These are phyloP conservation scores for Bipolaris oryzae DNA, from an alignment of 2,329 filamentous ascomycete genomes.

Conservation along the genomic window DNA sequence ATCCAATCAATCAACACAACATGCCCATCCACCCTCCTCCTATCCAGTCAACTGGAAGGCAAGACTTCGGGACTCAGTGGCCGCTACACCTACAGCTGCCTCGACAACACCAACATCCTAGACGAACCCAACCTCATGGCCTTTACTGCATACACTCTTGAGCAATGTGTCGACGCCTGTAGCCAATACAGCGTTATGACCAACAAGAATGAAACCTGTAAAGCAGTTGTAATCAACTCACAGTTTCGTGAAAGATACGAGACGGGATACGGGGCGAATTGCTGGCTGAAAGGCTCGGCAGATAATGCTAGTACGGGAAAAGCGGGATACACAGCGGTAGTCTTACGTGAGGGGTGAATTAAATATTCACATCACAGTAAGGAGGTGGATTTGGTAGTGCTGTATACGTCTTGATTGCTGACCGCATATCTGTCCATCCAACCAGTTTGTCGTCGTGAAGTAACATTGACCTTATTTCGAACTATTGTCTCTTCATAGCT, in stretches of 20 bases:
- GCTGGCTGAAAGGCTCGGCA: conserved; percentile 2
- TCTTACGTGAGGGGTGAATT: not conserved
- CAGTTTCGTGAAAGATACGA: conserved; percentile 3
- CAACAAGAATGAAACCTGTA: not conserved
- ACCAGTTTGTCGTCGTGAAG: too few relatives aligned
- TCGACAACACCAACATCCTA: conserved; percentile 9
- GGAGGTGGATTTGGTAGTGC: too few relatives aligned
- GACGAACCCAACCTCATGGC: not conserved
- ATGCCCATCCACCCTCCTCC: conserved; percentile 2
- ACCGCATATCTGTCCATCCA: too few relatives aligned
- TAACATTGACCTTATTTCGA: too few relatives aligned
- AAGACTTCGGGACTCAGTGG: conserved; percentile 5
- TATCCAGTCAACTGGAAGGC: conserved; percentile 5
- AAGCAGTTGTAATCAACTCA: conserved; percentile 3
- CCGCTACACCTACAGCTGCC: conserved; percentile 9
- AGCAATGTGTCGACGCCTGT: conserved; percentile 13
- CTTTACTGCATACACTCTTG: conserved; percentile 10
- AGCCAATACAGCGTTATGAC: conserved; percentile 12
- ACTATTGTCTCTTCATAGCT: too few relatives aligned
- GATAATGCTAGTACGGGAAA: not conserved
- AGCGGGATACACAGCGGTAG: conserved; percentile 5
- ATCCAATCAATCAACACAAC: conserved; percentile 8
- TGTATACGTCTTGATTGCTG: too few relatives aligned
- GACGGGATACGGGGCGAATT: conserved; percentile 5
- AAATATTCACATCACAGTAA: too few relatives aligned